A percentile compares a stretch with the other conserved stretches of the same genome.
phyloP scores from a whole-genome alignment of 305 asterid species.

The Fraxinus sp. region DNA sequence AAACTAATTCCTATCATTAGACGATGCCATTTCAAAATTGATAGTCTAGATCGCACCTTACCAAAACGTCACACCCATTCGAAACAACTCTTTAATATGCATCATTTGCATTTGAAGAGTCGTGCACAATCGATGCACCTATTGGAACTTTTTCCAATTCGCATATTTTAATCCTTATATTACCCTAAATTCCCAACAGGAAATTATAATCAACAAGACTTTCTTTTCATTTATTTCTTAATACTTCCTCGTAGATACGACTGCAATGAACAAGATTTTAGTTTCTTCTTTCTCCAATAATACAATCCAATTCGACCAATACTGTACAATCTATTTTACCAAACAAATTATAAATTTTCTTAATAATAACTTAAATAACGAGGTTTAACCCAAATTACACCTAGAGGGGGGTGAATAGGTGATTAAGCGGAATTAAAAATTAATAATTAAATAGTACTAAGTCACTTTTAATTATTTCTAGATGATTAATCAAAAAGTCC shows the following conservation, averaged over 20 bases:
- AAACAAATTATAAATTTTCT: conserved; percentile 1
- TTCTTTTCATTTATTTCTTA: background rate
- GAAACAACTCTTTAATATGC: background rate
- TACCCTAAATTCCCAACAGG: too few relatives aligned
- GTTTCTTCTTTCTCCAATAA: background rate
- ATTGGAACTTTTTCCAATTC: too few relatives aligned
- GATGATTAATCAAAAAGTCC: too few relatives aligned
- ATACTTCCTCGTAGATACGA: background rate
- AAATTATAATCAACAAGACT: background rate
- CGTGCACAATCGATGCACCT: background rate
- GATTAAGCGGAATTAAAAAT: too few relatives aligned
- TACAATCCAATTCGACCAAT: background rate
- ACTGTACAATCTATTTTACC: background rate
- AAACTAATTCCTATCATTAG: background rate
- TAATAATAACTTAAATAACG: background rate
- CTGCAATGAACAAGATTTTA: background rate
- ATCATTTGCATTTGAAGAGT: background rate
- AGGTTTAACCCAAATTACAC: too few relatives aligned
- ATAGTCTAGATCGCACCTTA: background rate
- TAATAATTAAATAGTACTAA: too few relatives aligned
- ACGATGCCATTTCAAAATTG: background rate
- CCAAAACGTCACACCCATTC: background rate
- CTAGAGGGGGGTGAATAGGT: too few relatives aligned
- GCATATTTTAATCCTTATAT: too few relatives aligned
- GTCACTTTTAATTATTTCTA: too few relatives aligned